These are phyloP conservation scores for Rhodotorula sp. DNA, from an alignment of 1,284 basidiomycete genomes.

Conservation along the genomic window DNA sequence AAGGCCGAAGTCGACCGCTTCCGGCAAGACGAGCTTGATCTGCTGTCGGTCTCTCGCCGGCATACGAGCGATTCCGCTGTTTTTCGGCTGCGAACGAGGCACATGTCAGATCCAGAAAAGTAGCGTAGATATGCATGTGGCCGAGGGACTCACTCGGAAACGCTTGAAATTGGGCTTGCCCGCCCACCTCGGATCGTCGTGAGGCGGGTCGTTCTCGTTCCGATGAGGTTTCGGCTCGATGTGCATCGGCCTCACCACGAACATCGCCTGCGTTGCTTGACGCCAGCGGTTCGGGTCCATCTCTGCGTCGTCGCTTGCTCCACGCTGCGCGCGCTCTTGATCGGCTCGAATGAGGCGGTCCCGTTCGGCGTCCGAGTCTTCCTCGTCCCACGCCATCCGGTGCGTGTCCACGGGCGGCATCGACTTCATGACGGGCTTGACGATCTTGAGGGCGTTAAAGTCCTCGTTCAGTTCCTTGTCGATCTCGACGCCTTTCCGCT, in stretches of 20 bases:
- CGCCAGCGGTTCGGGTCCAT: conserved; percentile 34
- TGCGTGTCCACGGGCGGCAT: conserved; percentile 24
- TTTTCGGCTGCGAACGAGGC: conserved; percentile 19
- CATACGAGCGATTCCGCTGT: conserved; percentile 3
- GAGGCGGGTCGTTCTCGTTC: background rate
- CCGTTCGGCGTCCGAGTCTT: conserved; percentile 34
- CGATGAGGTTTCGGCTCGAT: conserved; percentile 18
- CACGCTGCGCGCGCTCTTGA: conserved; percentile 7
- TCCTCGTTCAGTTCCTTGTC: conserved; percentile 39
- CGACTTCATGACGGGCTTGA: conserved; percentile 24
- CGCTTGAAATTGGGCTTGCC: conserved; percentile 36
- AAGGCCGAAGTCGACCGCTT: conserved; percentile 34
- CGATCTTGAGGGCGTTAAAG: conserved; percentile 41
- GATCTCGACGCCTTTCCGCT: conserved; percentile 25
- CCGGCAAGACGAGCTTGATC: conserved; percentile 20
- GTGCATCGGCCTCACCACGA: conserved; percentile 26
- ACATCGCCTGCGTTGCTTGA: conserved; percentile 30
- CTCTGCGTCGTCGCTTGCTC: conserved; percentile 11
- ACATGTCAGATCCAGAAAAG: background rate
- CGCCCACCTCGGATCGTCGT: conserved; percentile 18
- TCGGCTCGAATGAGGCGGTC: conserved; percentile 27
- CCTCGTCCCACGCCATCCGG: conserved; percentile 34
- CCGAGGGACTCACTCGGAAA: conserved; percentile 23
- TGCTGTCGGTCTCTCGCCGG: conserved; percentile 14
- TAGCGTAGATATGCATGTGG: background rate